Percentiles rank a stretch among this genome's conserved stretches.
phyloP scores from a whole-genome alignment of 2,329 filamentous ascomycete species.

The Diaporthe sp. region DNA sequence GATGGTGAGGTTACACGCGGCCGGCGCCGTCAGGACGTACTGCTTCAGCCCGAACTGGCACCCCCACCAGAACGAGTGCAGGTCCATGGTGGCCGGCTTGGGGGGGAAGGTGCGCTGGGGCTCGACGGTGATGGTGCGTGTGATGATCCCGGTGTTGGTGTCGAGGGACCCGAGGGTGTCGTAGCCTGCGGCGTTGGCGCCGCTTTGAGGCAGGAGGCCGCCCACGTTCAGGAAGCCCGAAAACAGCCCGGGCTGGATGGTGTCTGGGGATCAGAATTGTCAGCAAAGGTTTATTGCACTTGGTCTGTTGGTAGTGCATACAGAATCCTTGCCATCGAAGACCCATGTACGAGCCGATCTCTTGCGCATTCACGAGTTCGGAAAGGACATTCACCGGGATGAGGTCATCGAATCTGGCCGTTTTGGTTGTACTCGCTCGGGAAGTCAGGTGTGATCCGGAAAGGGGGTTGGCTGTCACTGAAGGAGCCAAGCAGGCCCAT shows the following conservation, averaged over 20 bases:
- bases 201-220: background rate
- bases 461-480: background rate
- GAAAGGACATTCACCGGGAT: background rate
- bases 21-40: background rate
- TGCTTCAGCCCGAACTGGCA: slow-evolving; percentile 12
- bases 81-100: background rate
- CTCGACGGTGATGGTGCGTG: background rate
- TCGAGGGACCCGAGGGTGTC: slow-evolving; percentile 18
- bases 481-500: background rate
- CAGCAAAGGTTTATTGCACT: background rate
- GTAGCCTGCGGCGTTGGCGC: background rate
- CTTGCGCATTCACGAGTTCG: background rate
- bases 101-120: background rate
- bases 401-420: background rate
- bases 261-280: background rate
- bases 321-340: slow-evolving; percentile 19
- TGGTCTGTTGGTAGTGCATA: background rate
- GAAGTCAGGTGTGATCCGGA: background rate
- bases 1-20: slow-evolving; percentile 15
- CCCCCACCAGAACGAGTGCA: background rate
- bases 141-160: background rate
- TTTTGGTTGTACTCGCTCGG: background rate
- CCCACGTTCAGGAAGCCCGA: background rate
- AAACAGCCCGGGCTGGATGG: background rate
- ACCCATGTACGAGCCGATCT: slow-evolving; percentile 7